These are phyloP conservation scores for Dillenia suffruticosa DNA, from an alignment of 164 flowering plant genomes.

Conservation along the genomic window DNA sequence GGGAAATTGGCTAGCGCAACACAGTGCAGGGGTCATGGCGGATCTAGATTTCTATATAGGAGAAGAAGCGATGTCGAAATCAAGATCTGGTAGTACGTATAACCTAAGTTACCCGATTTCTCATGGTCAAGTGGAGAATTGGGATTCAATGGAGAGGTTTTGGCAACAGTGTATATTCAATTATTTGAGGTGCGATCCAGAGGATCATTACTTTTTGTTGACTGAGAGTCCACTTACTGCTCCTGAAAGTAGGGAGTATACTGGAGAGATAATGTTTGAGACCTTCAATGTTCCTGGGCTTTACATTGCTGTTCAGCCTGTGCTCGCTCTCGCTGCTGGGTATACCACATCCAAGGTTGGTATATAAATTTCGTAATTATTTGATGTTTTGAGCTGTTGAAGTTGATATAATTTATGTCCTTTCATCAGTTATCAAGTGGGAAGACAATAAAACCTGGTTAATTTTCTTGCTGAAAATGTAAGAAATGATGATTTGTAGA, in stretches of 20 bases:
- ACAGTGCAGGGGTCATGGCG: constrained; percentile 97
- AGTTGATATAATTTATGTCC: too few species aligned
- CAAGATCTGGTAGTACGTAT: constrained; percentile 71
- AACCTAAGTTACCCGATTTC: constrained; percentile 81
- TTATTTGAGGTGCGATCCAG: constrained; percentile 96
- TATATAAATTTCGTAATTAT: background rate
- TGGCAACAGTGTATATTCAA: constrained; percentile 99
- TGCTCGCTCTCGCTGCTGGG: constrained; percentile 97
- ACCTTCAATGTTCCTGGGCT: constrained; percentile 99
- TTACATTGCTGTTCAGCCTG: constrained; percentile 95
- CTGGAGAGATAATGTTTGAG: constrained; percentile 99
- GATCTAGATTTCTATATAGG: constrained; percentile 96
- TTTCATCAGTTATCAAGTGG: too few species aligned
- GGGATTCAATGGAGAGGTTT: constrained; percentile 99
- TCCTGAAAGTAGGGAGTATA: constrained; percentile 94
- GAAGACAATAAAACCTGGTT: too few species aligned
- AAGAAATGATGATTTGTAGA: too few species aligned
- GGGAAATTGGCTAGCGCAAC: constrained; percentile 78
- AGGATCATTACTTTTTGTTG: constrained; percentile 92
- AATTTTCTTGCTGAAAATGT: too few species aligned
- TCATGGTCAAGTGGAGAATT: constrained; percentile 90
- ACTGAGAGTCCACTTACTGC: constrained; percentile 96
- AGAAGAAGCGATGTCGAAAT: constrained; percentile 75
- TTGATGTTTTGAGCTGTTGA: background rate
- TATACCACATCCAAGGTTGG: constrained; percentile 95